Base-by-base conservation (phyloP, 495 filamentous ascomycete genomes). In the Aspergillus mulundensis region DNA sequence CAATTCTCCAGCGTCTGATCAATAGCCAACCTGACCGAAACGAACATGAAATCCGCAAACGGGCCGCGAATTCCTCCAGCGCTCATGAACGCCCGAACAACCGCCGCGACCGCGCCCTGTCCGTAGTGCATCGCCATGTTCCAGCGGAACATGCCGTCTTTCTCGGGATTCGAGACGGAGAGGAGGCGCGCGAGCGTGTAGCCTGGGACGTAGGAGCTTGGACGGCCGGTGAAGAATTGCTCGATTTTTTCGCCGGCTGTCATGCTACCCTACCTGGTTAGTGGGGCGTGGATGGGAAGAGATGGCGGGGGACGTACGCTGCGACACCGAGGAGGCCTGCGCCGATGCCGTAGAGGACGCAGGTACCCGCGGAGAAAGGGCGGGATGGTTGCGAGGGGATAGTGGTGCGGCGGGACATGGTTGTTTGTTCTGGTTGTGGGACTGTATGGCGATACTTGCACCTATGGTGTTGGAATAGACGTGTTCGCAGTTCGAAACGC, bases 61-160 rank as follows among this genome's bases (percentile, higher is more conserved):
- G 48, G 48, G 23, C 48, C 48, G 23, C 48, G 48, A 16, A 50
- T 39, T 0, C 48, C 48, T 2, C 20, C 30, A 0, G 48, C 48
- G 48, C 48, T 50, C 48, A 50, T 50, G 12, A 50, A 3, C 5
- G 48, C 48, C 18, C 48, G 10, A 19, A 50, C 39, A 15, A 50
- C 18, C 1, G 48, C 48, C n/a, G 48, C 48, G 15, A 30, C 48
- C 3, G 48, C 48, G 10, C 48, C 48, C 48, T 50, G 48, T n/a
- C 48, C 48, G 48, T 50, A 50, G 32, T 50, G 48, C 48, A 50
- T 50, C 0, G 48, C 48, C 48, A 50, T 50, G 28, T 50, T 50
- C 15, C 30, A 23, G 1, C 48, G 23, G 16, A 38, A 38, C 6
- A 8, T 8, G 25, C 25, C 8, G 25, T 28, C 25, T 8, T 28